Evolutionary conservation across 768 basidiomycete species (phyloP), one percentile per base, ranked within the genome.

Genomic region (Termitomyces sp.): DNA sequence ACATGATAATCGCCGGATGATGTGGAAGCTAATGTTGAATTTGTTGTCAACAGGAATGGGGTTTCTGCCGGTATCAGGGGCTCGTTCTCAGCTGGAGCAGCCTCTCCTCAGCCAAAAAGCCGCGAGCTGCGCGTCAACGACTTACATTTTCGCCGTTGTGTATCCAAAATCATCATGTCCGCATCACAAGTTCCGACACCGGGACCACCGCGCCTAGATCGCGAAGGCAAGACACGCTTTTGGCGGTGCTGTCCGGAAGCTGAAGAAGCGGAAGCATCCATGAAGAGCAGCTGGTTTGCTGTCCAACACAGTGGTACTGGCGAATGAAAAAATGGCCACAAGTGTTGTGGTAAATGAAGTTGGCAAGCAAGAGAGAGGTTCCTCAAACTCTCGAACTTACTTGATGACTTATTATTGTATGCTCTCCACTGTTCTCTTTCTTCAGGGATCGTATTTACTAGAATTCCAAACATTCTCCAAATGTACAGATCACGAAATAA

Each of bases 111-210:
- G 51, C 25, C 12, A 20, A 53, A 40, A 29, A 53, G 42, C 29
- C 52, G 56, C 55, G 48, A 56, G 4, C 20, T 52, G 47, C 60
- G 64, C 60, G 60, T 56, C 34, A 42, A 46, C 15, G 50, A 82
- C 87, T 69, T 71, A 94, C 94, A 77, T 79, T 86, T 87, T 73
- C 85, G 84, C 75, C 86, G 85, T 68, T 89, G 82, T 64, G 87
- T 89, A 66, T 94, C 92, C 64, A 94, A 73, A 71, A 96, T 91
- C 85, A 92, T 87, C 58, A 86, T 67, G 77, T 96, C 94, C 17
- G 87, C 80, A 71, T 92, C 90, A 70, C 87, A 86, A 62, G 76
- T 88, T 59, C 93, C 91, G 55, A 91, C 84, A 40, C 91, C 91
- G 34, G 89, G 88, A 15, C 91, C 91, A 59, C 91, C 88, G 59